Evolutionary conservation across 106 monocot genomes (phyloP), one percentile per base, ranked within the genome.

Genomic region (Chionographis japonica): DNA sequence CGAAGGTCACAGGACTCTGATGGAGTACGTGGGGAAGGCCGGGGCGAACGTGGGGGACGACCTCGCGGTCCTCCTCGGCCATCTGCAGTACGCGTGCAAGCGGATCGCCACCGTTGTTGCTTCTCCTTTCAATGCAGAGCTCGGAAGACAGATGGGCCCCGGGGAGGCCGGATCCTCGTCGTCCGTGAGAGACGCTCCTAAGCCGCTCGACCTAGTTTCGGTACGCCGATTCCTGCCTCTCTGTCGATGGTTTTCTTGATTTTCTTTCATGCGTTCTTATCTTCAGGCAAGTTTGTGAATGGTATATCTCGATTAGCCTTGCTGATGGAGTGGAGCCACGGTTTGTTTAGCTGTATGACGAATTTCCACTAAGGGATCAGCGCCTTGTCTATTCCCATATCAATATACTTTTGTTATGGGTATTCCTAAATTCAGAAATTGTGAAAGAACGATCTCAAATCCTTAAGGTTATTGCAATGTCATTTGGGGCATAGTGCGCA

Each of bases 171-270:
- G 40, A 16, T 4, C 60, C 52, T 59, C 59, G 15, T 51, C 73
- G 52, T 61, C 84, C 10, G 87, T 72, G 3, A 87, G 97, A 50
- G 97, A 93, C 54, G 78, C 72, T n/a, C 92, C 89, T 64, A 90
- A 98, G 75, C 93, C 97, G 9, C 97, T 98, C 72, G 97, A 98
- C 63, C 57, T 93, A 15, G 75, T 93, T 56, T 80, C 97, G 78
- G 95, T 97, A 79, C 14, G 35, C n/a, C n/a, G n/a, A 12, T 36
- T 41, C 16, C 20, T 46, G 20, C 37, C 6, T 20, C 42, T 73
- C 37, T 46, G 3, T 27, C 15, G 5, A 15, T 9, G 9, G 18
- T 40, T 63, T 40, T 12, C 39, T 39, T 56, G 40, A 8, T 43
- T 37, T 54, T 40, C 15, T 0, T 41, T 62, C 8, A 16, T 43